phyloP scores from a whole-genome alignment of 2,329 filamentous ascomycete genomes.

The Aspergillus sp. region DNA sequence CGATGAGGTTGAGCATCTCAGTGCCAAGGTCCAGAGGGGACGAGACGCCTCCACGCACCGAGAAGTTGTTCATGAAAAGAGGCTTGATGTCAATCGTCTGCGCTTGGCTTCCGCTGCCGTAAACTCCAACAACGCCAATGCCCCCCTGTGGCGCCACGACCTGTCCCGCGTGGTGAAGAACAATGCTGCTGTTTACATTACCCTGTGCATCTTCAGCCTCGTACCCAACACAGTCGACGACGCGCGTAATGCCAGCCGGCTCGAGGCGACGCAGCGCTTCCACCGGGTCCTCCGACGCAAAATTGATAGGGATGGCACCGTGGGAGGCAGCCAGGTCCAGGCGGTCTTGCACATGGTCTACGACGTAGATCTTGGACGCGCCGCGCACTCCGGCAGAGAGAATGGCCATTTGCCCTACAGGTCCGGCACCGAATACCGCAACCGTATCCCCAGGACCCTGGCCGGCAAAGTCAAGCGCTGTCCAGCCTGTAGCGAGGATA shows the following conservation, averaged over 20 bases:
- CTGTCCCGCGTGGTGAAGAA: not conserved
- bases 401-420: constrained; percentile 66
- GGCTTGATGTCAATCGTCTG: not conserved
- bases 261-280: constrained; percentile 61
- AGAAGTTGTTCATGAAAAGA: not conserved
- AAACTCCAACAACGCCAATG: not conserved
- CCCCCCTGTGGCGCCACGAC: not conserved
- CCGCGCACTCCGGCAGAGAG: constrained; percentile 63
- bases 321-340: constrained; percentile 61
- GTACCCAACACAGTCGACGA: constrained; percentile 66
- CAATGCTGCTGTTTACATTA: not conserved
- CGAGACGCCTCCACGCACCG: not conserved
- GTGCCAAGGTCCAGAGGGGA: not conserved
- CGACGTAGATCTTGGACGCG: constrained; percentile 61
- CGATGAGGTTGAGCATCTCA: constrained; percentile 20
- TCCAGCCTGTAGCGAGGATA: constrained; percentile 29
- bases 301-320: constrained; percentile 61
- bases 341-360: constrained; percentile 62
- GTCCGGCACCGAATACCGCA: constrained; percentile 64
- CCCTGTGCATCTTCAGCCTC: constrained; percentile 52
- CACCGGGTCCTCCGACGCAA: constrained; percentile 56
- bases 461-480: constrained; percentile 46
- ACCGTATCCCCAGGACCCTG: constrained; percentile 63
- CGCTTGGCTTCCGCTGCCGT: not conserved
- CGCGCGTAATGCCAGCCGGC: constrained; percentile 57